Percentiles rank a stretch among this genome's conserved stretches.
Evolutionary conservation across 257 asterid species (phyloP).

Genomic region (Coffea eugenioides): DNA sequence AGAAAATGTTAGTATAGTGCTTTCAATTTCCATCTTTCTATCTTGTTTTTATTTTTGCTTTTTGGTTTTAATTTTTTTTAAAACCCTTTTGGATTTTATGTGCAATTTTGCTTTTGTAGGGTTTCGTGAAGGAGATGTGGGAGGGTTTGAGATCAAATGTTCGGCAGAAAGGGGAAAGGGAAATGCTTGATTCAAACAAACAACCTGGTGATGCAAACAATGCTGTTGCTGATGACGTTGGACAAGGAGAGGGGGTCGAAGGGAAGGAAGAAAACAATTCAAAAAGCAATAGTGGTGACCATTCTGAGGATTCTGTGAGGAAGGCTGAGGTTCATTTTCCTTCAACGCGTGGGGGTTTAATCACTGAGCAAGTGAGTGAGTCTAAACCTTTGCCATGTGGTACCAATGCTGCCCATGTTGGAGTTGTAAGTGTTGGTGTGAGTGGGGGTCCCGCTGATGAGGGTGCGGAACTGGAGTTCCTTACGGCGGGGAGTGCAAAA

Average conservation of each 20-base stretch:
- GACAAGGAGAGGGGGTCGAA: background rate
- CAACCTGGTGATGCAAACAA: conserved; percentile 21
- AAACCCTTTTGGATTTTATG: background rate
- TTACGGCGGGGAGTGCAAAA: background rate
- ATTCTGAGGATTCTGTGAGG: conserved; percentile 1
- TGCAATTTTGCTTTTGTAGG: background rate
- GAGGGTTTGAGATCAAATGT: conserved; percentile 28
- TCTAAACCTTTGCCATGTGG: background rate
- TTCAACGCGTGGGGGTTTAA: background rate
- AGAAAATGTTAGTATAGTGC: background rate
- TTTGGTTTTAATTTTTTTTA: background rate
- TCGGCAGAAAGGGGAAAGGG: conserved; percentile 10
- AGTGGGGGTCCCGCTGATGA: background rate
- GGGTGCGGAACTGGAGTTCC: background rate
- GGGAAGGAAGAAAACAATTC: conserved; percentile 7
- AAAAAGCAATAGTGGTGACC: background rate
- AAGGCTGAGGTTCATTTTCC: background rate
- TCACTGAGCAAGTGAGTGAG: conserved; percentile 4
- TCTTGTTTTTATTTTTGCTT: background rate
- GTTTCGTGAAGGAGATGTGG: conserved; percentile 21
- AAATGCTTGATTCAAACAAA: conserved; percentile 33
- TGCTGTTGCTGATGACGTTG: conserved; percentile 15
- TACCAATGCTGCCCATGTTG: conserved; percentile 4
- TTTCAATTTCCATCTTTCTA: background rate
- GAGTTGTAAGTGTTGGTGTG: background rate